Percentiles rank a stretch among this genome's conserved stretches.
Conservation (phyloP, 2,329 filamentous ascomycete genomes). For the Exophiala oligosperma region DNA sequence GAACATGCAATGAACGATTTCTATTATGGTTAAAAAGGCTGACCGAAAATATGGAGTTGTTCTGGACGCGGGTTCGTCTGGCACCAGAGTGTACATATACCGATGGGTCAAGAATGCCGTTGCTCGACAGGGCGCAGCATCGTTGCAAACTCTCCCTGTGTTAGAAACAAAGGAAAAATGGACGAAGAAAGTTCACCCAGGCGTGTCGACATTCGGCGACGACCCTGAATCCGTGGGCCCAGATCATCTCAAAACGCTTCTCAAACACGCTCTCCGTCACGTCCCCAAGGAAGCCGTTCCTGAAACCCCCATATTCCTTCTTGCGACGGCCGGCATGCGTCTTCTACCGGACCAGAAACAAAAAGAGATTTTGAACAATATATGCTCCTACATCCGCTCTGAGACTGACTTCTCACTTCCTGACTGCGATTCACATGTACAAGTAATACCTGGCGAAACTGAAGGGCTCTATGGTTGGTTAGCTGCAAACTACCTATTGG, state of each 20-base stretch:
- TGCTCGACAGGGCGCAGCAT: conserved; percentile 59
- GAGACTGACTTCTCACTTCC: conserved; percentile 81
- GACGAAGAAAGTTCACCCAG: conserved; percentile 92
- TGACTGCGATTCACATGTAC: conserved; percentile 86
- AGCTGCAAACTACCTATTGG: conserved; percentile 90
- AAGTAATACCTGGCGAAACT: conserved; percentile 93
- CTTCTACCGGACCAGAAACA: conserved; percentile 75
- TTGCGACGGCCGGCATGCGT: conserved; percentile 94
- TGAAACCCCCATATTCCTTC: conserved; percentile 88
- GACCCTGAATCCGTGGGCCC: conserved; percentile 73
- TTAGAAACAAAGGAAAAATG: conserved; percentile 81
- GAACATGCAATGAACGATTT: background rate
- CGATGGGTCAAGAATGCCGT: conserved; percentile 79
- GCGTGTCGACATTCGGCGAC: conserved; percentile 85
- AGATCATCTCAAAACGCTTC: conserved; percentile 75
- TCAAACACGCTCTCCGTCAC: conserved; percentile 77
- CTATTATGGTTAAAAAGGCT: conserved; percentile 24
- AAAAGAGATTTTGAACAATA: conserved; percentile 68
- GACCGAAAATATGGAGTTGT: conserved; percentile 79
- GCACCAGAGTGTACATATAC: conserved; percentile 92
- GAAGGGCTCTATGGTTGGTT: conserved; percentile 98
- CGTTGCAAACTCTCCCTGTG: conserved; percentile 70
- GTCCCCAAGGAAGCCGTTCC: conserved; percentile 74
- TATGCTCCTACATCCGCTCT: conserved; percentile 77
- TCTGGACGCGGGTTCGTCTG: conserved; percentile 93